Evolutionary conservation across 2,329 filamentous ascomycete genomes (phyloP), one percentile per base, ranked within the genome.

Genomic region (Fusarium hostae): DNA sequence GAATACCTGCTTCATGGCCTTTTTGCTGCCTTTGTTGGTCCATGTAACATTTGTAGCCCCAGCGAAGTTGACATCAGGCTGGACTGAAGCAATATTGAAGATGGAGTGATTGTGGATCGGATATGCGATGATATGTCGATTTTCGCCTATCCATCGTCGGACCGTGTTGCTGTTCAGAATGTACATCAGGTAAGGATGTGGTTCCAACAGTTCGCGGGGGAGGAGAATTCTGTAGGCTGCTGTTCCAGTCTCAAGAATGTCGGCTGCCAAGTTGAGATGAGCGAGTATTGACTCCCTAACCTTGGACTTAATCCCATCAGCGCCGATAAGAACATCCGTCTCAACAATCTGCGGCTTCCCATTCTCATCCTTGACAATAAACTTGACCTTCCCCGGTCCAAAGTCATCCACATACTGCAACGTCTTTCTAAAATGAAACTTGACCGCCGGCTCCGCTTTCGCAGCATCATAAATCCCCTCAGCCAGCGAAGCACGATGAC

Each of bases 231-330:
- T 32, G 39, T 68, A 67, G 0, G 65, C 65, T 0, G 65, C 63
- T 22, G 63, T 67, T 0, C 65, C 63, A 0, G 65, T 68, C 20
- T 68, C 65, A 2, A 62, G 43, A 0, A 67, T 50, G 0, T 66
- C 43, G 1, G 66, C 66, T 3, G 37, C 9, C 5, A 66, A n/a
- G 39, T 43, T 48, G 0, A 71, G 39, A 20, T 52, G 47, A 4
- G 37, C 37, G 2, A 70, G 52, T 22, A 70, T 70, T 3, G 66
- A 70, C 20, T 70, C 63, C 2, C 66, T 57, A 10, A 66, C 57
- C 16, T 50, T 37, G 15, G 66, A 71, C 48, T 71, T 71, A 32
- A 71, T 66, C 1, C 68, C 66, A 4, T 71, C 68, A 20, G 68
- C 68, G 7, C 68, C 68, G 15, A 71, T 54, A 3, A 71, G 56